Evolutionary conservation across 1,284 basidiomycete genomes (phyloP).

Genomic region (Sanghuangporus baumii): DNA sequence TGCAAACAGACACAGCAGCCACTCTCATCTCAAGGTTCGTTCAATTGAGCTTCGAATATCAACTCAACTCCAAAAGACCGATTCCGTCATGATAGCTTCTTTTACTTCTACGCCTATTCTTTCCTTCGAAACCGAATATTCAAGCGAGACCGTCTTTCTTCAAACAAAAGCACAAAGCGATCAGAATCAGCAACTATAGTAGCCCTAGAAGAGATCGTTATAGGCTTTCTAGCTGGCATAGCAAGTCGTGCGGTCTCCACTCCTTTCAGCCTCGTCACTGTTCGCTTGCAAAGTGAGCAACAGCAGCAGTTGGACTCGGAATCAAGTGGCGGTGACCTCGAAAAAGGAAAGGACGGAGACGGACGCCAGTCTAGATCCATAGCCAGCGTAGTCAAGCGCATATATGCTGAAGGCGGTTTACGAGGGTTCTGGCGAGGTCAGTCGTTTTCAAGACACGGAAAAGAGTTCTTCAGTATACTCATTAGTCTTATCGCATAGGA

Average conservation of each 20-base stretch:
- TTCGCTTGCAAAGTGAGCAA: conserved; percentile 40
- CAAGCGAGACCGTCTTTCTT: conserved; percentile 8
- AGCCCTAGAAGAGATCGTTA: conserved; percentile 36
- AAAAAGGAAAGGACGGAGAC: conserved; percentile 22
- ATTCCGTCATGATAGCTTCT: conserved; percentile 31
- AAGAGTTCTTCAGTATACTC: not conserved
- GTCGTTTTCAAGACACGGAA: not conserved
- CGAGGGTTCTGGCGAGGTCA: conserved; percentile 51
- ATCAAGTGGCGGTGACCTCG: conserved; percentile 22
- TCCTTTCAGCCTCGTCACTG: conserved; percentile 47
- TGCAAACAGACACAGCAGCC: conserved; percentile 45
- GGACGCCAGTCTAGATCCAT: conserved; percentile 13
- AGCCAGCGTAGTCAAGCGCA: conserved; percentile 30
- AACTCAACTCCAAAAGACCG: not conserved
- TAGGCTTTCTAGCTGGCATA: conserved; percentile 50
- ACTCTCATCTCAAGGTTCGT: conserved; percentile 48
- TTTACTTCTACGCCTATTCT: conserved; percentile 42
- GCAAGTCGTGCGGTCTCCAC: conserved; percentile 48
- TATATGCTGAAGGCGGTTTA: conserved; percentile 43
- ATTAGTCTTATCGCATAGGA: conserved; percentile 27
- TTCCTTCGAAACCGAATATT: conserved; percentile 28
- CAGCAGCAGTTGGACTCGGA: conserved; percentile 5
- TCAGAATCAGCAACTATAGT: conserved; percentile 2
- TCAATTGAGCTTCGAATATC: not conserved
- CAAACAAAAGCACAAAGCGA: conserved; percentile 21